Evolutionary conservation across 495 filamentous ascomycete species (phyloP).

Genomic region (Trichoderma erinaceum): DNA sequence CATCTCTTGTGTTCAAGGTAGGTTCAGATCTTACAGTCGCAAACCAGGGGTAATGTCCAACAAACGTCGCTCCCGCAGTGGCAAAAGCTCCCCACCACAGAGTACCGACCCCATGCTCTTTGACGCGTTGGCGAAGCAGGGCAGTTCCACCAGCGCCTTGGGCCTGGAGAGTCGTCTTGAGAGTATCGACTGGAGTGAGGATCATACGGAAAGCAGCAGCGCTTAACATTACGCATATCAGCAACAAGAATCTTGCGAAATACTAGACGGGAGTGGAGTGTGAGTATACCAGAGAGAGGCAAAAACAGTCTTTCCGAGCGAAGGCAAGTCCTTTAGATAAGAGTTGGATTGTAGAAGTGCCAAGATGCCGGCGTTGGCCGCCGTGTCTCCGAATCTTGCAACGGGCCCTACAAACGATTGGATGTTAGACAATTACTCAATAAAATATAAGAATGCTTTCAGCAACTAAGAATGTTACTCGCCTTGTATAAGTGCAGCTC

Average conservation of each 20-base stretch:
- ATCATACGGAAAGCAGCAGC: constrained; percentile 31
- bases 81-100: constrained; percentile 33
- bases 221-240: constrained; percentile 14
- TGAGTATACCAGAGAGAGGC: constrained; percentile 25
- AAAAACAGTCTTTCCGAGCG: constrained; percentile 28
- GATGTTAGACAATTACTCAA: not conserved
- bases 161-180: constrained; percentile 32
- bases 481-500: constrained; percentile 31
- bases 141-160: constrained; percentile 26
- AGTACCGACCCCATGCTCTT: constrained; percentile 27
- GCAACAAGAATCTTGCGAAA: not conserved
- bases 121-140: constrained; percentile 30
- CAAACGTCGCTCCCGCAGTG: constrained; percentile 30
- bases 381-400: constrained; percentile 31
- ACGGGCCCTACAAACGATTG: constrained; percentile 22
- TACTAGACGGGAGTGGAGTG: not conserved
- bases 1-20: not conserved
- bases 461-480: not conserved
- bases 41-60: constrained; percentile 33
- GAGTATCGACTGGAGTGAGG: constrained; percentile 31
- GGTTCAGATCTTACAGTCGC: constrained; percentile 23
- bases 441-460: not conserved
- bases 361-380: constrained; percentile 33
- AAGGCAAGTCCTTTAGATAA: constrained; percentile 28
- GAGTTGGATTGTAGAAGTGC: constrained; percentile 29